These are phyloP conservation scores for Fusarium tuaranense DNA, from an alignment of 2,329 filamentous ascomycete genomes.

Conservation along the genomic window DNA sequence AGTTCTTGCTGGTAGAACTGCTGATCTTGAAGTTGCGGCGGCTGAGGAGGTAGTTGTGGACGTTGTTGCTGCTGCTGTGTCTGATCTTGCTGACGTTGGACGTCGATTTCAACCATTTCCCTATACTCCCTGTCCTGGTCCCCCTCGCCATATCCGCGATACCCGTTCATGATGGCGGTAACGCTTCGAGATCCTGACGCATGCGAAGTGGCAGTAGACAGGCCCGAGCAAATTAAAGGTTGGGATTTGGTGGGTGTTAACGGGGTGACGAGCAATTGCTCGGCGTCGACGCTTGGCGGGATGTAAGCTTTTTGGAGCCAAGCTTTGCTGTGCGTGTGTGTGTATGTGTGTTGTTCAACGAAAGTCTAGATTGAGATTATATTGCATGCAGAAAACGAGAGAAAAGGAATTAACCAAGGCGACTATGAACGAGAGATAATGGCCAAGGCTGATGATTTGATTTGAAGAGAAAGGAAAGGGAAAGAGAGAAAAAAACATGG, in stretches of 20 bases:
- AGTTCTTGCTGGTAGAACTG: slow-evolving; percentile 35
- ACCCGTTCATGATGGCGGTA: slow-evolving; percentile 44
- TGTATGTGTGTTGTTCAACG: slow-evolving; percentile 18
- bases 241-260: background rate
- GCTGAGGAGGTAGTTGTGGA: slow-evolving; percentile 16
- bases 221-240: background rate
- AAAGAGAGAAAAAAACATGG: slow-evolving; percentile 9
- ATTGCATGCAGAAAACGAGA: background rate
- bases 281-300: slow-evolving; percentile 13
- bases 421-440: background rate
- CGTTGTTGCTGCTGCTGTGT: slow-evolving; percentile 39
- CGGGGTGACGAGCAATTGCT: background rate
- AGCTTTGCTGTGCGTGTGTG: background rate
- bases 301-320: background rate
- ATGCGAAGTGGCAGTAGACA: slow-evolving; percentile 30
- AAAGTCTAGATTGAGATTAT: slow-evolving; percentile 19
- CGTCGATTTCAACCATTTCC: slow-evolving; percentile 52
- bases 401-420: slow-evolving; percentile 16
- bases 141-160: slow-evolving; percentile 37
- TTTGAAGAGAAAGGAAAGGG: background rate
- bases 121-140: slow-evolving; percentile 44
- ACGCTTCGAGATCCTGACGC: slow-evolving; percentile 24
- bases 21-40: slow-evolving; percentile 21
- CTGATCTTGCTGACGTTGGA: slow-evolving; percentile 44
- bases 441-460: background rate